Evolutionary conservation across 805 yeast genomes (phyloP), one percentile per base, ranked within the genome.

Genomic region (Candida palmyrensis): DNA sequence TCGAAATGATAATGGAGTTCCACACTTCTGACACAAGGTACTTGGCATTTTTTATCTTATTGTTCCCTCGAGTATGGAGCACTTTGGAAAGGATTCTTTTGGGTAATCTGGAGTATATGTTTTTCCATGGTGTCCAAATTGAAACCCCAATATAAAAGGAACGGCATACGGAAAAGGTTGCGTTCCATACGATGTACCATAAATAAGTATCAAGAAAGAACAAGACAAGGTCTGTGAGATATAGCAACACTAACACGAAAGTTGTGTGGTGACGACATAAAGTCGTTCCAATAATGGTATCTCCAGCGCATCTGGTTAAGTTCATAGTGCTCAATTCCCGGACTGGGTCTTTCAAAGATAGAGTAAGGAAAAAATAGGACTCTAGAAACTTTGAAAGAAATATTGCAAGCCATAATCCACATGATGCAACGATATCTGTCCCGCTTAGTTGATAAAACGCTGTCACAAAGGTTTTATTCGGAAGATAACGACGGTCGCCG

Each of bases 81-180:
- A 87, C 64, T 45, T 86, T 85, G 8, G 90, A 74, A 43, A 71
- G 72, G 3, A 86, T 82, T 43, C 95, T 66, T 45, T 79, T 78
- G 1, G 95, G 95, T 18, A 87, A 58, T 31, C 88, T 63, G 4
- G 86, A 73, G 50, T 81, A 85, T 19, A 82, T 74, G 46, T 83
- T 84, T 51, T 84, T 74, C 95, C 95, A 85, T 0, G 95, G 95
- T 2, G 92, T 82, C 82, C 90, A 80, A 8, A 85, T 77, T 0
- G 94, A 83, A 4, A 83, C 79, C 1, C 95, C 95, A 40, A 79
- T 67, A 26, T 80, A 76, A 42, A 80, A 69, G 0, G 92, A 81
- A 5, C 84, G 62, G 35, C 79, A 68, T 4, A 84, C 80, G 0
- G 94, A 84, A 36, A 82, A 80, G 0, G 74, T 48, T 0, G 92